Evolutionary conservation across 179 eudicot genomes (phyloP), one percentile per base, ranked within the genome.

Genomic region (Beta lomatogona): DNA sequence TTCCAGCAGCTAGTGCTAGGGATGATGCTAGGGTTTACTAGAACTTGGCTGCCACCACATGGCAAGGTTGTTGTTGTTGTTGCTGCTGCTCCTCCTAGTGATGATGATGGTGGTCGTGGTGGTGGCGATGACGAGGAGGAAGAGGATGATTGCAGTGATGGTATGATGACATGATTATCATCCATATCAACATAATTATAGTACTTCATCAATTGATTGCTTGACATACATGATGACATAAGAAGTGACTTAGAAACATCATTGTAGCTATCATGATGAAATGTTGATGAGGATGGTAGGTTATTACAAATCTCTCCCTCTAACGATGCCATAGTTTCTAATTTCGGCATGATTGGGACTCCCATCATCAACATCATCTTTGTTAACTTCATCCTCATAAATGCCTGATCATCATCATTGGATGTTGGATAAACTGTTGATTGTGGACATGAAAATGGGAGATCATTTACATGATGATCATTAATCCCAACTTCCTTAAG

Each of bases 1-100:
- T 80, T 61, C 79, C 80, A 71, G 48, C 76, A 76, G 80, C 84
- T 76, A 69, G 11, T 46, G 31, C 11, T 48, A 10, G 73, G 71
- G 46, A 65, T 52, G 5, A 72, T 78, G 25, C 82, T 80, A 84
- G 84, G 84, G 84, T 81, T 84, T 80, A 81, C 52, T 57, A 67
- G 69, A 78, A 79, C 77, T 70, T 73, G 81, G 44, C 52, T 83
- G 58, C 79, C 66, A 80, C 54, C 83, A 84, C 86, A 84, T 80
- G 83, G 81, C 76, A 84, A 79, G 75, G n/a, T 61, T 67, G 22
- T 12, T 55, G 59, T 9, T 48, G 52, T 6, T 13, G 63, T 0
- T 78, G 75, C 19, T 73, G 13, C 41, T 71, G 36, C 77, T 14
- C 9, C 18, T 68, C 25, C 74, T 67, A 15, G 19, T 69, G 72